Evolutionary conservation across 768 basidiomycete genomes (phyloP).

Genomic region (Scleroderma citrinum): DNA sequence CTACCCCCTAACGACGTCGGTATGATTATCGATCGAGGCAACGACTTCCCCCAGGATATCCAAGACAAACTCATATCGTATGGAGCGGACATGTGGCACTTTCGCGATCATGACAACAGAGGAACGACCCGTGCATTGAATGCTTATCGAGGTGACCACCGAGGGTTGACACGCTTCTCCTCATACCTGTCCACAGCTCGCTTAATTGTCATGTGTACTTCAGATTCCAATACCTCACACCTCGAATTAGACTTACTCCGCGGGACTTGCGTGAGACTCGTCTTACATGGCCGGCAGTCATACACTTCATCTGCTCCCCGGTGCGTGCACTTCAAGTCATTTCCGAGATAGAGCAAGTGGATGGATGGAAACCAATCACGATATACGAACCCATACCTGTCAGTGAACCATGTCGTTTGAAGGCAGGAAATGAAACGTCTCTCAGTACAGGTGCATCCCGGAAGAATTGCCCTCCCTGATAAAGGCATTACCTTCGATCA

Average conservation of each 20-base stretch:
- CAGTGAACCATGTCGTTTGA: slow-evolving; percentile 18
- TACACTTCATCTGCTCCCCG: slow-evolving; percentile 89
- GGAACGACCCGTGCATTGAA: slow-evolving; percentile 73
- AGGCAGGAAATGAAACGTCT: slow-evolving; percentile 1
- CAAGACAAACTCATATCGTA: slow-evolving; percentile 51
- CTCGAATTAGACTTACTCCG: slow-evolving; percentile 65
- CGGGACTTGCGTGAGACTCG: slow-evolving; percentile 53
- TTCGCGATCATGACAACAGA: slow-evolving; percentile 49
- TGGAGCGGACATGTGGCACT: slow-evolving; percentile 74
- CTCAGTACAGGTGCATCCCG: slow-evolving; percentile 72
- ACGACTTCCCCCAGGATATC: slow-evolving; percentile 63
- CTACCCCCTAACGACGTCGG: slow-evolving; percentile 58
- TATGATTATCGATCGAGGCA: slow-evolving; percentile 80
- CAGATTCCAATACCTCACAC: slow-evolving; percentile 77
- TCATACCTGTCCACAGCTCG: slow-evolving; percentile 2
- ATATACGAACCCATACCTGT: slow-evolving; percentile 90
- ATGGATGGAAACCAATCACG: slow-evolving; percentile 57
- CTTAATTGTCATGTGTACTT: slow-evolving; percentile 5
- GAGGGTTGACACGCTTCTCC: slow-evolving; percentile 43
- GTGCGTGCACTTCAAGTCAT: slow-evolving; percentile 60
- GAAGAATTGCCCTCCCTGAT: slow-evolving; percentile 68
- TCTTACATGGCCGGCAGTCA: slow-evolving; percentile 42
- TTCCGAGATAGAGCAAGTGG: slow-evolving; percentile 48
- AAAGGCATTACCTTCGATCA: slow-evolving; percentile 50
- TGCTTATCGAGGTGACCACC: slow-evolving; percentile 63